Percentiles rank a stretch among this genome's conserved stretches.
phyloP scores from a whole-genome alignment of 768 basidiomycete species.

The Russula foetens region DNA sequence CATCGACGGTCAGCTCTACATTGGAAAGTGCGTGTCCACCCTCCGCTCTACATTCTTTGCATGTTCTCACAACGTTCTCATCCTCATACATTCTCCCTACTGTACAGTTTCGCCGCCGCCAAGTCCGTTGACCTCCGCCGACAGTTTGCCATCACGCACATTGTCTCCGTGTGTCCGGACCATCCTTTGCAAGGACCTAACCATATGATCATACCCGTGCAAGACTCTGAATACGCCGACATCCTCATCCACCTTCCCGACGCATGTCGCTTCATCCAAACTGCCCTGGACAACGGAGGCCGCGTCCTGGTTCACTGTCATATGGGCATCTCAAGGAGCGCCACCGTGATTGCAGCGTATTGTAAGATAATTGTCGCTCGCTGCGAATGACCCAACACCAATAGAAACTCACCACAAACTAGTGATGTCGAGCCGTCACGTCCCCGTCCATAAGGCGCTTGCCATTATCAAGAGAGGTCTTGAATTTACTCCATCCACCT shows the following conservation, averaged over 20 bases:
- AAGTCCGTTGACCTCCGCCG: conserved; percentile 22
- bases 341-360: conserved; percentile 70
- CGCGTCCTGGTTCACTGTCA: conserved; percentile 64
- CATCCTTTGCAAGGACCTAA: conserved; percentile 46
- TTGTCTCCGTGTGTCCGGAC: conserved; percentile 70
- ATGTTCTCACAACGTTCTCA: not conserved
- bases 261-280: conserved; percentile 54
- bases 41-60: not conserved
- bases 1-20: conserved; percentile 18
- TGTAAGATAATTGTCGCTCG: conserved; percentile 39
- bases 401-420: not conserved
- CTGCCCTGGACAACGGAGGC: conserved; percentile 44
- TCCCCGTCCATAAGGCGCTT: conserved; percentile 12
- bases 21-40: conserved; percentile 17
- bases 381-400: not conserved
- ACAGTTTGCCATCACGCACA: conserved; percentile 71
- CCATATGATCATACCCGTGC: conserved; percentile 60
- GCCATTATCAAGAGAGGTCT: conserved; percentile 32
- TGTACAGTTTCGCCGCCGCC: conserved; percentile 14
- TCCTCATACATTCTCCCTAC: not conserved
- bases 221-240: conserved; percentile 44
- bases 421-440: conserved; percentile 18
- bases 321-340: conserved; percentile 65
- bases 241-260: conserved; percentile 57
- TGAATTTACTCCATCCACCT: conserved; percentile 5